These are phyloP conservation scores for Lichtheimia hyalospora DNA, from an alignment of 371 early-diverging fungal genomes.

Conservation along the genomic window DNA sequence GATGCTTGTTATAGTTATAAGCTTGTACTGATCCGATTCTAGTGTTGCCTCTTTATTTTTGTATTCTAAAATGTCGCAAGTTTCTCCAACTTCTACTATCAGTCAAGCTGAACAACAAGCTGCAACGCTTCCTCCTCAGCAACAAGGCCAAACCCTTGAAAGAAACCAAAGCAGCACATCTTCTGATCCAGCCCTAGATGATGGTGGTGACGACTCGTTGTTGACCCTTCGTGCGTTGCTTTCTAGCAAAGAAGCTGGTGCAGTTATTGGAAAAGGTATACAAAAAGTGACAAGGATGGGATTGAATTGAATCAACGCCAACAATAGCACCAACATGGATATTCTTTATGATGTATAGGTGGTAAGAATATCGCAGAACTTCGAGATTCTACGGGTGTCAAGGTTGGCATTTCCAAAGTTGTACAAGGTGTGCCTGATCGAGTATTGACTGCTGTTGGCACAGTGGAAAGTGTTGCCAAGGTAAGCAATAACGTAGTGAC, in stretches of 20 bases:
- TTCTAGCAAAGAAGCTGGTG: conserved; percentile 89
- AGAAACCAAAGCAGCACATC: conserved; percentile 5
- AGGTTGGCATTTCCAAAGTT: conserved; percentile 85
- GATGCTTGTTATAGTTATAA: too few species aligned
- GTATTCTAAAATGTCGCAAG: too few species aligned
- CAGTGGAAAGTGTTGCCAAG: conserved; percentile 72
- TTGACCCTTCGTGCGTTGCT: conserved; percentile 87
- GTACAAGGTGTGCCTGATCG: conserved; percentile 85
- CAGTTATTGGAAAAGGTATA: conserved; percentile 84
- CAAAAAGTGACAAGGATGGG: too few species aligned
- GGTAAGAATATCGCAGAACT: conserved; percentile 87
- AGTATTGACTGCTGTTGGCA: conserved; percentile 81
- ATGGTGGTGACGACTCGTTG: conserved; percentile 18
- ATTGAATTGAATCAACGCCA: too few species aligned
- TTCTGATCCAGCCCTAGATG: conserved; percentile 4
- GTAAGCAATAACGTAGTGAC: conserved; percentile 20
- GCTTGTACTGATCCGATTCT: too few species aligned
- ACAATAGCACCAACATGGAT: too few species aligned
- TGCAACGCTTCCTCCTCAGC: too few species aligned
- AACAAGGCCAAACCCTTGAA: conserved; percentile 1
- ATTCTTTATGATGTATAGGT: conserved; percentile 21
- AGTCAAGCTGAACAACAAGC: too few species aligned
- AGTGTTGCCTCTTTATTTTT: too few species aligned
- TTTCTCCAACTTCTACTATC: too few species aligned
- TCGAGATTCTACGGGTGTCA: conserved; percentile 78